A percentile compares a stretch with the other conserved stretches of the same genome.
Conservation (phyloP, 2,329 filamentous ascomycete species). For the Trichoderma simmonsii region DNA sequence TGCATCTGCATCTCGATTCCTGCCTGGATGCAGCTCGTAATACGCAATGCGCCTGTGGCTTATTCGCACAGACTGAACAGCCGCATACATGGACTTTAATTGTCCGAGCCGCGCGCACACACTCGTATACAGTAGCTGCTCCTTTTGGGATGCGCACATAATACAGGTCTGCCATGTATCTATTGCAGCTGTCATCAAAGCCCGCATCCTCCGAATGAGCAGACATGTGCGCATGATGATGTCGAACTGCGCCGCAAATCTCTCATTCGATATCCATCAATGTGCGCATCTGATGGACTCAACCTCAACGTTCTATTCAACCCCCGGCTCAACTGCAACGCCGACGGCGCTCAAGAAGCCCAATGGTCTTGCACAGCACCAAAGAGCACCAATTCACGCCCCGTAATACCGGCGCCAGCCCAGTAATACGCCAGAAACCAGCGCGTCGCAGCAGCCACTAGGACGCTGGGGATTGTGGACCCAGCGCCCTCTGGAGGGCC, state of each 20-base stretch:
- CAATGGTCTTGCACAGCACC: background rate
- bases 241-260: background rate
- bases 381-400: background rate
- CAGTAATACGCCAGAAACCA: background rate
- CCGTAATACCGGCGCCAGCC: background rate
- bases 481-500: slow-evolving; percentile 1
- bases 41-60: background rate
- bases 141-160: background rate
- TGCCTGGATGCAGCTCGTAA: background rate
- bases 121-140: background rate
- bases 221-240: background rate
- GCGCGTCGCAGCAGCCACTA: slow-evolving; percentile 12
- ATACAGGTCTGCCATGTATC: background rate
- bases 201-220: background rate
- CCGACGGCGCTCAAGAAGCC: background rate
- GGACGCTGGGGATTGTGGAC: background rate
- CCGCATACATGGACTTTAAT: background rate
- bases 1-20: background rate
- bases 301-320: background rate
- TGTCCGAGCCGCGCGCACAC: background rate
- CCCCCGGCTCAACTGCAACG: slow-evolving; percentile 12
- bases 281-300: background rate
- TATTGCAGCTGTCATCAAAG: background rate
- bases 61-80: background rate
- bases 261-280: background rate